Evolutionary conservation across 495 filamentous ascomycete species (phyloP).

Genomic region (Geoglossum glabrum): DNA sequence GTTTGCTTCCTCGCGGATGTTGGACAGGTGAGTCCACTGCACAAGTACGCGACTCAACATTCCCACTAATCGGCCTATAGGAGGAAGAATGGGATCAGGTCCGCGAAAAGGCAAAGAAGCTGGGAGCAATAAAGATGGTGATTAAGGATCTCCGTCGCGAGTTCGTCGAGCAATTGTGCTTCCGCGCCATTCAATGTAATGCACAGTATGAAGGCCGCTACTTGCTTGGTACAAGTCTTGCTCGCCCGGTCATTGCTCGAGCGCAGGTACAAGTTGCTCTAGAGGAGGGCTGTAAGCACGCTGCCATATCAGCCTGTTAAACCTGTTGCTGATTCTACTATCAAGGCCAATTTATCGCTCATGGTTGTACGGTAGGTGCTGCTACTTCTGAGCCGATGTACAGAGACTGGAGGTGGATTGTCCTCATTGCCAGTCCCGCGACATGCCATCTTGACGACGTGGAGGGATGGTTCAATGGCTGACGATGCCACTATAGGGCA

Average conservation of each 20-base stretch:
- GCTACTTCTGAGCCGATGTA: too few species aligned
- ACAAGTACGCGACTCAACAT: not conserved
- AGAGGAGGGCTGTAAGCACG: conserved; percentile 4
- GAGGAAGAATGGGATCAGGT: conserved; percentile 13
- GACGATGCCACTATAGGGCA: too few species aligned
- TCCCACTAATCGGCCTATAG: not conserved
- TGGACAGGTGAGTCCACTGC: conserved; percentile 1
- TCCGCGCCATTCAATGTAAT: conserved; percentile 6
- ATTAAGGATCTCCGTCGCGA: conserved; percentile 11
- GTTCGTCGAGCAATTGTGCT: conserved; percentile 8
- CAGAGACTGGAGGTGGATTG: too few species aligned
- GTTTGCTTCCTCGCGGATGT: conserved; percentile 8
- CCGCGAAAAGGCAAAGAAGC: conserved; percentile 10
- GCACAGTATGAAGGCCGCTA: conserved; percentile 11
- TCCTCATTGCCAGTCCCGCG: too few species aligned
- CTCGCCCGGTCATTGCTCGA: conserved; percentile 7
- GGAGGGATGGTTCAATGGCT: too few species aligned
- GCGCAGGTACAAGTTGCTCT: conserved; percentile 2
- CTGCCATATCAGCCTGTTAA: too few species aligned
- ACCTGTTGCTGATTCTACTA: too few species aligned
- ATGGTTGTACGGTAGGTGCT: too few species aligned
- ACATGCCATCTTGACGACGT: too few species aligned
- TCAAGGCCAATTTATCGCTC: too few species aligned
- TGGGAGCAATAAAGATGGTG: conserved; percentile 14
- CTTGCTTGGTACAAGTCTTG: conserved; percentile 7